Evolutionary conservation across 805 yeast genomes (phyloP).

Genomic region (Kluyveromyces wickerhamii): DNA sequence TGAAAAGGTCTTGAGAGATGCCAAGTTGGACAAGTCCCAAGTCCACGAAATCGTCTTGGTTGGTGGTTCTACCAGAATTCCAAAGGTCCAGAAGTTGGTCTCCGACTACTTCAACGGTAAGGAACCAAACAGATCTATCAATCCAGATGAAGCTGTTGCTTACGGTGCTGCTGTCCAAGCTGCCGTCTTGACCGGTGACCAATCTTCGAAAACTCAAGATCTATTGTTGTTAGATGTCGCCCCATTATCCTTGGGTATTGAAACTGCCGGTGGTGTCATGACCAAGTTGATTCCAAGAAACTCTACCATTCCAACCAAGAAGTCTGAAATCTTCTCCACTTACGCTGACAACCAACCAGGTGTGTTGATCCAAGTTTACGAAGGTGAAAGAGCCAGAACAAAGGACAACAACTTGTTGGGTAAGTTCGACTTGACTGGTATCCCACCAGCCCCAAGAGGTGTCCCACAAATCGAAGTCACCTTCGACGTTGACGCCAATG

Average conservation of each 20-base stretch:
- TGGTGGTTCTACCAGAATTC: slow-evolving; percentile 99
- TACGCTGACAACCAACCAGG: slow-evolving; percentile 99
- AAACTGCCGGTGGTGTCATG: slow-evolving; percentile 99
- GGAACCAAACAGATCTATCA: slow-evolving; percentile 96
- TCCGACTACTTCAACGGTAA: slow-evolving; percentile 98
- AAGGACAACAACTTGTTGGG: slow-evolving; percentile 96
- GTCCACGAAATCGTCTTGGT: slow-evolving; percentile 93
- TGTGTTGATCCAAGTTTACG: slow-evolving; percentile 95
- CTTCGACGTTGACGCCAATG: slow-evolving; percentile 94
- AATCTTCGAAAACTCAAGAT: slow-evolving; percentile 96
- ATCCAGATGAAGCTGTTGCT: slow-evolving; percentile 99
- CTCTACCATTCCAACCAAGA: slow-evolving; percentile 97
- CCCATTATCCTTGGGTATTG: slow-evolving; percentile 97
- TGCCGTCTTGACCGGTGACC: slow-evolving; percentile 94
- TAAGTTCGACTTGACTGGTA: slow-evolving; percentile 93
- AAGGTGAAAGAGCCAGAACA: slow-evolving; percentile 97
- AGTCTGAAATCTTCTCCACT: slow-evolving; percentile 96
- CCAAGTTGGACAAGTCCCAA: slow-evolving; percentile 86
- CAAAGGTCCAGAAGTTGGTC: slow-evolving; percentile 94
- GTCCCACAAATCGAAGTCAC: slow-evolving; percentile 97
- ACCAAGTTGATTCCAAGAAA: slow-evolving; percentile 98
- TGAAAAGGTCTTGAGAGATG: slow-evolving; percentile 89
- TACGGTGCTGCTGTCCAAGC: slow-evolving; percentile 99
- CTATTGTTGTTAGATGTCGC: slow-evolving; percentile 95
- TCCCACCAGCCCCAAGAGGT: slow-evolving; percentile 99